Conservation (phyloP, 768 basidiomycete species). For the Suillus subluteus region DNA sequence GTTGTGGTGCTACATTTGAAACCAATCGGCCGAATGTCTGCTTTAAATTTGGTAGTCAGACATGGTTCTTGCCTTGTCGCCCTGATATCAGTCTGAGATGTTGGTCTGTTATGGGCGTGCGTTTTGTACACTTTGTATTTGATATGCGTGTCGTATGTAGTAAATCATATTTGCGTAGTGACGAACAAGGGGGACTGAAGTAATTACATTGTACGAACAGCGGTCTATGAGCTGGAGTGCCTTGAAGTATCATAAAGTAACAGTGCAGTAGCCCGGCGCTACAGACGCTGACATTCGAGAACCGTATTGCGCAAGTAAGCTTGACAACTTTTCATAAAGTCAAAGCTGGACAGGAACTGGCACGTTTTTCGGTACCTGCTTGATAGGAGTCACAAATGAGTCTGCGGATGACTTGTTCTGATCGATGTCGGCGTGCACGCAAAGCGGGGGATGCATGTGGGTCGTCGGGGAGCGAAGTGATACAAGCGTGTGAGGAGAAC, state of each 20-base stretch:
- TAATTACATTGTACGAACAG: neutral
- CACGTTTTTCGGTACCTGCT: neutral
- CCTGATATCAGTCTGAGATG: neutral
- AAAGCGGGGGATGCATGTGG: neutral
- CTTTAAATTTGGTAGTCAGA: neutral
- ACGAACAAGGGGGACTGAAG: neutral
- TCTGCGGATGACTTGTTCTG: neutral
- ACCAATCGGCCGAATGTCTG: neutral
- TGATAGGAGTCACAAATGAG: neutral
- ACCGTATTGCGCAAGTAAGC: neutral
- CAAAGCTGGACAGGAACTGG: neutral
- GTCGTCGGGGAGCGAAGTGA: constrained; percentile 34
- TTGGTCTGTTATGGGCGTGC: neutral
- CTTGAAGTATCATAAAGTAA: neutral
- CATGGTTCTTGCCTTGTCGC: neutral
- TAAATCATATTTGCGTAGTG: neutral
- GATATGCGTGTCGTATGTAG: neutral
- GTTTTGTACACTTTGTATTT: neutral
- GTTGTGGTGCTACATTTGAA: neutral
- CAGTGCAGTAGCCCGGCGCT: neutral
- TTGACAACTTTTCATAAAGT: neutral
- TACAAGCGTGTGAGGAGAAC: constrained; percentile 36
- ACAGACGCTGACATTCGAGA: neutral
- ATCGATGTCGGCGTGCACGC: neutral
- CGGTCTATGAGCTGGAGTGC: neutral